Evolutionary conservation across 2,329 filamentous ascomycete species (phyloP).

Genomic region (Gnomoniopsis sp.): DNA sequence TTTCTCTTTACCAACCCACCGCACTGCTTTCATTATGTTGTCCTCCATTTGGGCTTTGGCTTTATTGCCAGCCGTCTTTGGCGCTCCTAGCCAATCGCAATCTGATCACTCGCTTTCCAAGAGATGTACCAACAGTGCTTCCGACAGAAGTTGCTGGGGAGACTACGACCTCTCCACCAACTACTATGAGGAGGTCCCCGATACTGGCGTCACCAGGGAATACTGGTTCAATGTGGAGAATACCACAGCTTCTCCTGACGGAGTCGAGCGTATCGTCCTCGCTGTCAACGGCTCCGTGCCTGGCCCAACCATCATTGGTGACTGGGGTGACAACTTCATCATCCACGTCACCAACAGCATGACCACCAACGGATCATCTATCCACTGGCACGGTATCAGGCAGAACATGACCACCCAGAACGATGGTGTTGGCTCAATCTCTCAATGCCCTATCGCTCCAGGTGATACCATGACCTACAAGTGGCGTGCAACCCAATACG

Average conservation of each 20-base stretch:
- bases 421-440: constrained; percentile 53
- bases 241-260: constrained; percentile 41
- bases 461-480: constrained; percentile 53
- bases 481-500: constrained; percentile 48
- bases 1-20: background rate
- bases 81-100: background rate
- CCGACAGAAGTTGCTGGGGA: constrained; percentile 21
- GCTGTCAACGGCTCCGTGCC: constrained; percentile 57
- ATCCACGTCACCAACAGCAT: constrained; percentile 59
- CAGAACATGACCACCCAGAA: constrained; percentile 59
- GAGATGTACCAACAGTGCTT: constrained; percentile 22
- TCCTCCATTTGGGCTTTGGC: constrained; percentile 1
- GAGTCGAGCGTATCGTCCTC: constrained; percentile 35
- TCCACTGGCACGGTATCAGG: constrained; percentile 68
- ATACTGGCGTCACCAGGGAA: constrained; percentile 49
- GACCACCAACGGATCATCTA: constrained; percentile 53
- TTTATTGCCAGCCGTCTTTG: background rate
- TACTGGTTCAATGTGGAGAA: constrained; percentile 43
- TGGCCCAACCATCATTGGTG: constrained; percentile 55
- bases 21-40: constrained; percentile 4
- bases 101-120: constrained; percentile 2
- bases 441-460: constrained; percentile 49
- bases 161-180: constrained; percentile 41
- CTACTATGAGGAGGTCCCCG: constrained; percentile 36
- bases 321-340: constrained; percentile 59